A percentile compares a stretch with the other conserved stretches of the same genome.
Evolutionary conservation across 2,329 filamentous ascomycete species (phyloP).

Genomic region (Scolecobasidium constrictum): DNA sequence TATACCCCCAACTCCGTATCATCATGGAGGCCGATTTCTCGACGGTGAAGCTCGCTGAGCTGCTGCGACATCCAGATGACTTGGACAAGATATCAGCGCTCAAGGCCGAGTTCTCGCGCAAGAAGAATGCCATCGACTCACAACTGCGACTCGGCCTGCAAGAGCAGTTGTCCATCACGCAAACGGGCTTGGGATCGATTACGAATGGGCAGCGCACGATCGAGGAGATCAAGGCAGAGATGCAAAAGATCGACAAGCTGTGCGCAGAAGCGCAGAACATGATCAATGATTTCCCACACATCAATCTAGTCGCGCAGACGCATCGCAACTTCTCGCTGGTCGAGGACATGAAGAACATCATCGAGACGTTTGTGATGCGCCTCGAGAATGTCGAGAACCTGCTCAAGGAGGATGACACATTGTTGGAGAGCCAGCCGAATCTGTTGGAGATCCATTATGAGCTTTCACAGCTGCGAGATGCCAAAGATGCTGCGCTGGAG

Average conservation of each 20-base stretch:
- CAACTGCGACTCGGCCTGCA: conserved; percentile 80
- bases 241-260: conserved; percentile 96
- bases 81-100: conserved; percentile 88
- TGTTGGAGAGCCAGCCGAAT: conserved; percentile 85
- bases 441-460: conserved; percentile 83
- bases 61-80: conserved; percentile 91
- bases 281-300: conserved; percentile 91
- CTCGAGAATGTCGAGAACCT: conserved; percentile 66
- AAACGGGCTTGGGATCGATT: conserved; percentile 82
- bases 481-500: conserved; percentile 91
- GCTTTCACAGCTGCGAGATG: conserved; percentile 82
- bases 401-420: conserved; percentile 71
- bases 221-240: conserved; percentile 89
- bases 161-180: conserved; percentile 89
- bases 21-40: conserved; percentile 53
- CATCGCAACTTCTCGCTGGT: conserved; percentile 94
- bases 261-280: conserved; percentile 96
- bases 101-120: conserved; percentile 86
- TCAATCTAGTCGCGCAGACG: conserved; percentile 84
- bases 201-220: conserved; percentile 86
- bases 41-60: conserved; percentile 75
- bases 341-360: conserved; percentile 81
- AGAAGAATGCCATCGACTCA: conserved; percentile 83
- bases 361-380: conserved; percentile 77
- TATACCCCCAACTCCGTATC: conserved; percentile 7